Percentiles rank a stretch among this genome's conserved stretches.
Conservation (phyloP, 345 rosid genomes). For the Salix purpurea region DNA sequence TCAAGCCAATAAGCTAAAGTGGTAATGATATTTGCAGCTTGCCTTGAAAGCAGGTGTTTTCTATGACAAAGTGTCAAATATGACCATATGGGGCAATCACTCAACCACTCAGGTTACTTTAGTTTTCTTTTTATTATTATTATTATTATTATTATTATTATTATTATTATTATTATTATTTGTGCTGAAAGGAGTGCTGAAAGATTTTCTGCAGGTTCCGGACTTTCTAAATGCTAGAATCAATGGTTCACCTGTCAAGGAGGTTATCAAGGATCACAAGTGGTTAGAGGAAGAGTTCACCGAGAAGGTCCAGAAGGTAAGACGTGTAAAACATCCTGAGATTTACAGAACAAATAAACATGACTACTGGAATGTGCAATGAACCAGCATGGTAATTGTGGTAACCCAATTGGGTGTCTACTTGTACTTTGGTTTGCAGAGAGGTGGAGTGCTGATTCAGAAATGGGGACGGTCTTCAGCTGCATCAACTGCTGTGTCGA, state of each 20-base stretch:
- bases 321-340: background rate
- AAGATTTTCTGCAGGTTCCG: constrained; percentile 59
- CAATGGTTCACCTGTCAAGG: constrained; percentile 76
- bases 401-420: background rate
- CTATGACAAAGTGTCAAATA: constrained; percentile 87
- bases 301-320: constrained; percentile 84
- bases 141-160: no score
- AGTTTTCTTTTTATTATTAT: background rate
- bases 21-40: constrained; percentile 47
- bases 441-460: constrained; percentile 89
- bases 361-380: background rate
- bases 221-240: constrained; percentile 92
- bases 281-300: constrained; percentile 98
- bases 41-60: constrained; percentile 94
- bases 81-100: constrained; percentile 99
- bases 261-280: constrained; percentile 79
- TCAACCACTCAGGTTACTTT: constrained; percentile 85
- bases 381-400: no score
- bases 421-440: constrained; percentile 40
- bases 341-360: background rate
- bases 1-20: background rate
- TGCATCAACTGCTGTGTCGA: constrained; percentile 92
- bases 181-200: no score
- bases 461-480: constrained; percentile 99
- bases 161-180: background rate